Evolutionary conservation across 352 stramenopile species (phyloP).

Genomic region (Globisporangium canariense): DNA sequence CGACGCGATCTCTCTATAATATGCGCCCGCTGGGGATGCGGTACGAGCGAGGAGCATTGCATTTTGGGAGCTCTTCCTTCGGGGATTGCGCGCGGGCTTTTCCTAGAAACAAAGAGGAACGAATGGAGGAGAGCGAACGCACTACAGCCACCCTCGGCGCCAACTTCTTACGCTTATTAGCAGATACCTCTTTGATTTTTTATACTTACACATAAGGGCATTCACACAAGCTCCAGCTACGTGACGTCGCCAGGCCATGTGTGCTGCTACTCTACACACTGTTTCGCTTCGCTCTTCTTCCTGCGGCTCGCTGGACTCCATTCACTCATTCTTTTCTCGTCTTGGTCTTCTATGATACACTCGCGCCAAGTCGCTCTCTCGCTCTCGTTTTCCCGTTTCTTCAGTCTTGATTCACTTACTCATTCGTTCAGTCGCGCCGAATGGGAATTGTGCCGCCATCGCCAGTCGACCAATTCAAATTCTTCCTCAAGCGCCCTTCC

Average conservation of each 20-base stretch:
- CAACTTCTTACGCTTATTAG: not conserved
- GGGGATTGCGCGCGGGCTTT: too few species aligned
- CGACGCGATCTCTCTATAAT: too few species aligned
- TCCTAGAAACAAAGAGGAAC: too few species aligned
- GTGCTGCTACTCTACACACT: slow-evolving; percentile 4
- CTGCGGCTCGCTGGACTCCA: not conserved
- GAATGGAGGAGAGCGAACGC: too few species aligned
- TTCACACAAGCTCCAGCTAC: not conserved
- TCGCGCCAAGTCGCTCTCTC: not conserved
- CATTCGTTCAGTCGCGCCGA: not conserved
- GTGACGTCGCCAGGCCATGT: not conserved
- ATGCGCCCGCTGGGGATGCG: too few species aligned
- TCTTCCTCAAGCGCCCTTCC: not conserved
- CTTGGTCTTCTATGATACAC: slow-evolving; percentile 6
- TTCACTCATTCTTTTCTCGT: not conserved
- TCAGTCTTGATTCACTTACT: not conserved
- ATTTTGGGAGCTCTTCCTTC: too few species aligned
- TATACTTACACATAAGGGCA: not conserved
- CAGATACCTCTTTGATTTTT: not conserved
- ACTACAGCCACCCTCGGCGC: too few species aligned
- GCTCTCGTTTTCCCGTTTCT: not conserved
- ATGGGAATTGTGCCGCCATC: not conserved
- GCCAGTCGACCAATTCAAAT: not conserved
- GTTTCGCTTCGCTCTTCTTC: not conserved
- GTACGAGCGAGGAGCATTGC: too few species aligned